Evolutionary conservation across 2,329 filamentous ascomycete genomes (phyloP), one percentile per base, ranked within the genome.

Genomic region (Corinectria fuckeliana): DNA sequence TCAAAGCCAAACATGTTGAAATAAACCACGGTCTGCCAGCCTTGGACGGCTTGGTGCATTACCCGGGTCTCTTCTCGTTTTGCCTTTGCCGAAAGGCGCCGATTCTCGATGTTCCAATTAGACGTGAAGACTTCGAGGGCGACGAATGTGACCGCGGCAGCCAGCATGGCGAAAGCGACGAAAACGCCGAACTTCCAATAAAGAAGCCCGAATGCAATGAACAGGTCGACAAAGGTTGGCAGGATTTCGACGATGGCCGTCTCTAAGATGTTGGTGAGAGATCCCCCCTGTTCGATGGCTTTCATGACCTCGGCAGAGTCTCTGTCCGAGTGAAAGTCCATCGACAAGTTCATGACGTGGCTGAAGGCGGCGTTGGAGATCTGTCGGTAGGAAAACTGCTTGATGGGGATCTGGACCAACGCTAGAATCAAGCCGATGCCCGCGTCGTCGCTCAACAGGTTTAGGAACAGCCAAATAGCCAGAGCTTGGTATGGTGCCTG

Each of bases 301-400:
- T 86, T 84, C 71, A 87, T 85, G 0, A 91, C 78, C 61, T 89
- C 85, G 1, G 86, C 87, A 1, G 86, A 87, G 53, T 85, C 82
- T 63, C 89, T 88, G 49, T 82, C 82, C 16, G 86, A 85, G 69
- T 92, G 89, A 54, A 91, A 91, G 61, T 91, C 87, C 76, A 88
- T 88, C 0, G 87, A 88, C 1, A 91, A 78, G n/a, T 78, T 80
- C 81, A 92, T 87, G 30, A 91, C 81, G 58, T 91, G 88, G 56
- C 82, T 80, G 70, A 90, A 91, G 0, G 88, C 84, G 2, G 85
- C 81, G 1, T 83, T 83, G 10, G 81, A 84, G 45, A 91, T 80
- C 16, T 81, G 79, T 47, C 82, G 78, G 62, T 88, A 86, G 2
- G 75, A 75, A 14, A 72, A 76, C 32, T 76, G 74, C 64, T 70